Percentiles rank a stretch among this genome's conserved stretches.
Conservation (phyloP, 192 early-diverging fungal genomes). For the Entophlyctis luteolus region DNA sequence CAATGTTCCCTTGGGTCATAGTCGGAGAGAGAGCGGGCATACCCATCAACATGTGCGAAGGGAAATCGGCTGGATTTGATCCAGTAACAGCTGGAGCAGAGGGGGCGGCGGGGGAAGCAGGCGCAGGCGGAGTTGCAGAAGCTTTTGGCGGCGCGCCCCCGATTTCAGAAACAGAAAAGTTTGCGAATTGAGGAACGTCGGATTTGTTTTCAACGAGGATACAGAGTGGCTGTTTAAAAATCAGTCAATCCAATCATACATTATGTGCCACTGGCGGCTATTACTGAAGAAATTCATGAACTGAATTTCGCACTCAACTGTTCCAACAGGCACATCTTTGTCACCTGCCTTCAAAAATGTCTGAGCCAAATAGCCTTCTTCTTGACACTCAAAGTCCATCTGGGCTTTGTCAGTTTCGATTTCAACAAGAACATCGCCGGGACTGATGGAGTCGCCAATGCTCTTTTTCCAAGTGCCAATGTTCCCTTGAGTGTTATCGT, state of each 20-base stretch:
- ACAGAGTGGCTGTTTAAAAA: conserved; percentile 84
- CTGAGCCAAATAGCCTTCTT: conserved; percentile 94
- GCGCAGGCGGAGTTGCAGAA: conserved; percentile 12
- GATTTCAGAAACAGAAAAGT: conserved; percentile 52
- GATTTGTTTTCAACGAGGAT: conserved; percentile 87
- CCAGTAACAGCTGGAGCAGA: conserved; percentile 19
- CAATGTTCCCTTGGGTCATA: conserved; percentile 90
- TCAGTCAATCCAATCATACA: conserved; percentile 16
- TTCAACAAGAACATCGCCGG: conserved; percentile 91
- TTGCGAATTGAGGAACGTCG: conserved; percentile 81
- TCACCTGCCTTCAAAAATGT: conserved; percentile 70
- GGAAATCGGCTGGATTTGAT: conserved; percentile 38
- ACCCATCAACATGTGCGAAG: conserved; percentile 73
- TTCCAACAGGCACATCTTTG: conserved; percentile 84
- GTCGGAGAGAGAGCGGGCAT: conserved; percentile 98
- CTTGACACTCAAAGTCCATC: conserved; percentile 99
- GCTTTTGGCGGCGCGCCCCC: conserved; percentile 17
- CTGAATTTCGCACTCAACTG: too few relatives aligned
- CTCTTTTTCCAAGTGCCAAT: conserved; percentile 92
- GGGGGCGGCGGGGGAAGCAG: conserved; percentile 23
- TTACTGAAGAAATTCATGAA: not conserved
- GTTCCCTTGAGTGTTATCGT: conserved; percentile 47
- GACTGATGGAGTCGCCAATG: conserved; percentile 80
- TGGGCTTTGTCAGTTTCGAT: conserved; percentile 99
- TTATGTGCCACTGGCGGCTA: too few relatives aligned